These are phyloP conservation scores for Nakazawaea laoshanensis DNA, from an alignment of 805 yeast genomes.

Conservation along the genomic window DNA sequence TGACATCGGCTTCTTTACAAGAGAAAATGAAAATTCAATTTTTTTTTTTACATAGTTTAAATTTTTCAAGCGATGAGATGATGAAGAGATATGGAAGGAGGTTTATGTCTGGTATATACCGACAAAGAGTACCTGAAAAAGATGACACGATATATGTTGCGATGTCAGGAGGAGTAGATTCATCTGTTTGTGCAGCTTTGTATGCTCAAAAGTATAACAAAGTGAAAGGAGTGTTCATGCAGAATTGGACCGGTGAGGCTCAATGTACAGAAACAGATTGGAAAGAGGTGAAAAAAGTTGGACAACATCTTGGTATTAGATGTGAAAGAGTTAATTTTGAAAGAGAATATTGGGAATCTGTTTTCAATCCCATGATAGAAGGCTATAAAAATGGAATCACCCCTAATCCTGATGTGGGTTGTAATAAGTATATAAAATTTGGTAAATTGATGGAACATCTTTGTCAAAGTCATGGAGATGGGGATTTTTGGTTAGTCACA, in stretches of 20 bases:
- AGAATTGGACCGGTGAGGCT: slow-evolving; percentile 65
- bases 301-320: slow-evolving; percentile 52
- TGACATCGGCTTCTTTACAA: neutral
- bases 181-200: slow-evolving; percentile 77
- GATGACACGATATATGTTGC: slow-evolving; percentile 71
- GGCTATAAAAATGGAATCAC: slow-evolving; percentile 67
- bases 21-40: neutral
- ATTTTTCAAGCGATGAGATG: neutral
- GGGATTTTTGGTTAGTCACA: slow-evolving; percentile 79
- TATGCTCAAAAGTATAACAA: slow-evolving; percentile 45
- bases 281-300: slow-evolving; percentile 69
- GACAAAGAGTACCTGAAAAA: slow-evolving; percentile 35
- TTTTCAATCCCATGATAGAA: slow-evolving; percentile 86
- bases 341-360: slow-evolving; percentile 86
- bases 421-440: slow-evolving; percentile 81
- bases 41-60: neutral
- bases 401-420: slow-evolving; percentile 91
- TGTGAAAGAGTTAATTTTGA: slow-evolving; percentile 79
- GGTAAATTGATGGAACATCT: slow-evolving; percentile 64
- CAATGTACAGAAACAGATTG: slow-evolving; percentile 83
- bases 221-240: slow-evolving; percentile 85
- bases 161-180: slow-evolving; percentile 96
- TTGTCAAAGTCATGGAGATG: slow-evolving; percentile 23
- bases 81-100: neutral
- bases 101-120: slow-evolving; percentile 10